Percentiles rank a stretch among this genome's conserved stretches.
Conservation (phyloP, 1,139 yeast species). For the Geotrichum candidum region DNA sequence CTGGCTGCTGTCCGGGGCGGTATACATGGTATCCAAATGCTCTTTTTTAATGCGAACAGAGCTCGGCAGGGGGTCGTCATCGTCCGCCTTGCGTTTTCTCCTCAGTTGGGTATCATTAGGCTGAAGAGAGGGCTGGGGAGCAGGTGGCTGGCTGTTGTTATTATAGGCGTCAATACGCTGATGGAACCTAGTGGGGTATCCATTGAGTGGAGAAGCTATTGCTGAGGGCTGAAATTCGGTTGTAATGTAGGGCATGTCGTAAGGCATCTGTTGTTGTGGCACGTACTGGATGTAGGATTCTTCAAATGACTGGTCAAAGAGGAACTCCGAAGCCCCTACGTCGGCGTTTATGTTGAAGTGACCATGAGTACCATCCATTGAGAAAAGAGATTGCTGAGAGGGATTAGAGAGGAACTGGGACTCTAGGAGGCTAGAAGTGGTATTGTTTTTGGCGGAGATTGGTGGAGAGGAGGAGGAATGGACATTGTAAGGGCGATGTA, state of each 20-base stretch:
- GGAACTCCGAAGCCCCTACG: background rate
- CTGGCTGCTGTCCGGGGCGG: background rate
- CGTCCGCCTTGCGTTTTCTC: background rate
- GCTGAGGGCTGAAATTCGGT: background rate
- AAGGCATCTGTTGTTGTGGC: background rate
- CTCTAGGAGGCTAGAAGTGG: background rate
- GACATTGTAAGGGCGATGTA: slow-evolving; percentile 2
- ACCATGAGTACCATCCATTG: background rate
- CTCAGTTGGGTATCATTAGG: background rate
- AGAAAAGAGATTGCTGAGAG: background rate
- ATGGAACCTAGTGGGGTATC: background rate
- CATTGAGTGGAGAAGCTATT: background rate
- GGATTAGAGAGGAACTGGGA: background rate
- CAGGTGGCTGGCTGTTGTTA: background rate
- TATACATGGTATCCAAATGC: background rate
- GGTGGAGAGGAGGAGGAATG: slow-evolving; percentile 5
- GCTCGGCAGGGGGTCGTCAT: background rate
- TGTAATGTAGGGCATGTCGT: background rate
- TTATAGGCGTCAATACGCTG: background rate
- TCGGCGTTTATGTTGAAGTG: background rate
- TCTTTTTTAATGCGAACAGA: background rate
- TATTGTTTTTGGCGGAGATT: slow-evolving; percentile 1
- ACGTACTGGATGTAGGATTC: background rate
- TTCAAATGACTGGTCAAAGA: background rate
- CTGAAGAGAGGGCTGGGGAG: background rate